phyloP scores from a whole-genome alignment of 257 asterid species.

The Fraxinus pennsylvanica region DNA sequence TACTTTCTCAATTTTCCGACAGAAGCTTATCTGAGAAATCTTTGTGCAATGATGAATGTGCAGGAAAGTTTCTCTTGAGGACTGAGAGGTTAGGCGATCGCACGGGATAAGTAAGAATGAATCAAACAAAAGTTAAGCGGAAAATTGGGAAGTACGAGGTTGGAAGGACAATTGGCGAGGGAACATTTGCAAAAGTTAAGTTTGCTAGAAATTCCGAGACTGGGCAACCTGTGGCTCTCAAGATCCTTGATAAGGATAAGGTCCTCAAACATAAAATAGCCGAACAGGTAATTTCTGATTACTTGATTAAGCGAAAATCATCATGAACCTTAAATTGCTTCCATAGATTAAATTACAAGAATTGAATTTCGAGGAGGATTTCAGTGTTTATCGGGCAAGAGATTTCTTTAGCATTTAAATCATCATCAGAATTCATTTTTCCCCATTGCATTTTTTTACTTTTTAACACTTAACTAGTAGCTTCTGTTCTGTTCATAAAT shows the following conservation, averaged over 20 bases:
- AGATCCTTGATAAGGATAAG: constrained; percentile 88
- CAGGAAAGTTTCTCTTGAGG: constrained; percentile 32
- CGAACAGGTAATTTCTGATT: constrained; percentile 60
- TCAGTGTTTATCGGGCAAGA: not conserved
- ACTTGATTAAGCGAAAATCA: not conserved
- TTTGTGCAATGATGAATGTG: constrained; percentile 21
- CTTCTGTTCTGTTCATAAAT: constrained; percentile 22
- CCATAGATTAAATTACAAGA: not conserved
- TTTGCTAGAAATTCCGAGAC: constrained; percentile 83
- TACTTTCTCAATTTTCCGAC: not conserved
- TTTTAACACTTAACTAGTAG: not conserved
- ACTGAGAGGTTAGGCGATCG: not conserved
- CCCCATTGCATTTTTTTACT: not conserved
- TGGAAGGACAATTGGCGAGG: constrained; percentile 98
- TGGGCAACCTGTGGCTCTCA: constrained; percentile 76
- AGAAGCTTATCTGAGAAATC: constrained; percentile 10
- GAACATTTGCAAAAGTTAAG: constrained; percentile 90
- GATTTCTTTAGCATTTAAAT: not conserved
- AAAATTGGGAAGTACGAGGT: constrained; percentile 87
- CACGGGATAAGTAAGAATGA: constrained; percentile 42
- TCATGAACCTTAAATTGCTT: not conserved
- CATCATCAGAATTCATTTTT: not conserved
- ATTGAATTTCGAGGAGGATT: not conserved
- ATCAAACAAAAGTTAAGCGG: constrained; percentile 66
- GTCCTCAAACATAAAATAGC: constrained; percentile 95